Evolutionary conservation across 73 alveolate species (phyloP).

Genomic region (Tetrahymena borealis): DNA sequence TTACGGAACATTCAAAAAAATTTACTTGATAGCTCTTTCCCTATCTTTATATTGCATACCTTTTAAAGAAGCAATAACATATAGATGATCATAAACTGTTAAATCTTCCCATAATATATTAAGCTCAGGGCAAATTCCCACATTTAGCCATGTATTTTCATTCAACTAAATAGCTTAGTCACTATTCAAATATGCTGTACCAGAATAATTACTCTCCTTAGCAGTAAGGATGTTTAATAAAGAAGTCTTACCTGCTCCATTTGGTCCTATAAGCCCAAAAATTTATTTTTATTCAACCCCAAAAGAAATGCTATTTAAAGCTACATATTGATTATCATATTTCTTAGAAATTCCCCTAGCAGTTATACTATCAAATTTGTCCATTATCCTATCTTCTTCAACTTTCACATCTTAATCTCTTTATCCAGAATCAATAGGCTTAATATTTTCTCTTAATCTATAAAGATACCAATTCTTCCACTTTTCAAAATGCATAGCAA

Average conservation of each 20-base stretch:
- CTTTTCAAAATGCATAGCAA: too few relatives aligned
- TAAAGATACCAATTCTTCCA: too few relatives aligned
- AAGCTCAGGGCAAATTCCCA: constrained; percentile 62
- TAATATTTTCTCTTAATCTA: too few relatives aligned
- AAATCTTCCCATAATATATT: constrained; percentile 59
- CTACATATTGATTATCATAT: constrained; percentile 46
- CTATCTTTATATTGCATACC: constrained; percentile 27
- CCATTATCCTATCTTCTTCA: not conserved
- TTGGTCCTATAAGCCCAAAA: constrained; percentile 78
- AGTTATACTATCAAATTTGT: not conserved
- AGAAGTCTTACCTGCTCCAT: constrained; percentile 84
- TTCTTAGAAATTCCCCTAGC: constrained; percentile 30
- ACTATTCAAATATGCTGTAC: constrained; percentile 35
- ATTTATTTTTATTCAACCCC: constrained; percentile 55
- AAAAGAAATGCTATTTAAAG: constrained; percentile 56
- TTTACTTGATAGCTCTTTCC: constrained; percentile 30
- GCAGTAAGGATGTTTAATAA: constrained; percentile 61
- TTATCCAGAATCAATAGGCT: too few relatives aligned
- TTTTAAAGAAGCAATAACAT: constrained; percentile 49
- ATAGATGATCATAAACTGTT: constrained; percentile 52
- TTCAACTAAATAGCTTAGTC: constrained; percentile 12
- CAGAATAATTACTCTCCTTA: not conserved
- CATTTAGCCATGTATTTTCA: constrained; percentile 13
- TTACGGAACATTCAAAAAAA: too few relatives aligned
- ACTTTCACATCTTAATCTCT: not conserved